Conservation (phyloP, 1,284 basidiomycete species). For the Fomitopsis schrenkii region DNA sequence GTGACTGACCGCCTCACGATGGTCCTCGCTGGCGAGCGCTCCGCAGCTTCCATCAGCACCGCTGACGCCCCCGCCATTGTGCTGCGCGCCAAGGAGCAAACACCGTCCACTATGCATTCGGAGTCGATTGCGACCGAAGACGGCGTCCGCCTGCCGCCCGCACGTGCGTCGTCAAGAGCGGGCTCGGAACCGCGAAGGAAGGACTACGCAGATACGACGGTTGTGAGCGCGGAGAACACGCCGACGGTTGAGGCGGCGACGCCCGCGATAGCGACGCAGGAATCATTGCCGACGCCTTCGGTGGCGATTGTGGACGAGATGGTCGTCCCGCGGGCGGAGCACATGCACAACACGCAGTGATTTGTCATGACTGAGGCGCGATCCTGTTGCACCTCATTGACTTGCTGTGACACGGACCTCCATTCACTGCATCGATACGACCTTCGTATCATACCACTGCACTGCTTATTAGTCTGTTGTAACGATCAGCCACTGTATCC, state of each 20-base stretch:
- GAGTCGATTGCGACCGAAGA: not conserved
- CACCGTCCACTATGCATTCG: not conserved
- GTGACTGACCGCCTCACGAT: constrained; percentile 69
- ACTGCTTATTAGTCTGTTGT: not conserved
- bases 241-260: not conserved
- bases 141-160: not conserved
- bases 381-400: not conserved
- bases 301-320: constrained; percentile 32
- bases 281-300: constrained; percentile 5
- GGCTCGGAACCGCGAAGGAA: constrained; percentile 5
- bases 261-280: not conserved
- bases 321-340: constrained; percentile 25
- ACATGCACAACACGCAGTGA: not conserved
- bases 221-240: not conserved
- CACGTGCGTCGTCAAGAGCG: not conserved
- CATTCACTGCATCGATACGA: not conserved
- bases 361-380: not conserved
- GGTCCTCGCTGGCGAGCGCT: constrained; percentile 51
- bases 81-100: not conserved
- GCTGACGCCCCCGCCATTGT: not conserved
- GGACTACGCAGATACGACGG: constrained; percentile 8
- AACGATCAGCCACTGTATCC: not conserved
- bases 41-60: not conserved
- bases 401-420: too few relatives aligned
- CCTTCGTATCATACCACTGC: not conserved